Conservation (phyloP, 208 protist genomes). For the Wallacemonas rigidus region DNA sequence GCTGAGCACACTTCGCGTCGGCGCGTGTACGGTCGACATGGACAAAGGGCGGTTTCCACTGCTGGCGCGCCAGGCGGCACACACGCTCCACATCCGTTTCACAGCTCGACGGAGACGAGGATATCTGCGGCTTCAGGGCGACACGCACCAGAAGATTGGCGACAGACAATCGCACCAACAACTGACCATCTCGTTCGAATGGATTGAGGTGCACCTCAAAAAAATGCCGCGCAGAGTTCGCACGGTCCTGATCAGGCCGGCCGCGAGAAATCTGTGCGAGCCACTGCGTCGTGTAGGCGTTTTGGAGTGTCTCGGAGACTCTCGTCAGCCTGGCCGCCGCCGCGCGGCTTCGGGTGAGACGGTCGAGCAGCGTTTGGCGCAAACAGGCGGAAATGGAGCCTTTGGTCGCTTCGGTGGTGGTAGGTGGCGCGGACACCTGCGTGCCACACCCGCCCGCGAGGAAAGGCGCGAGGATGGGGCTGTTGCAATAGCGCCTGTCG, state of each 20-base stretch:
- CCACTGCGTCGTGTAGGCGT: slow-evolving; percentile 3
- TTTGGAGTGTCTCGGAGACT: neutral
- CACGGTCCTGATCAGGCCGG: neutral
- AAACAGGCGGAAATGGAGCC: neutral
- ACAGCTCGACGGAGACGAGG: neutral
- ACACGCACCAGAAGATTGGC: neutral
- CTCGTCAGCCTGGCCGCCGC: neutral
- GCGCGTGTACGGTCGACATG: no score
- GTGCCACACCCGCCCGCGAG: neutral
- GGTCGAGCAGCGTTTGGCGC: neutral
- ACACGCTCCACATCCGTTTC: neutral
- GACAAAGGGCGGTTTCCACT: neutral
- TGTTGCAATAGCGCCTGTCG: neutral
- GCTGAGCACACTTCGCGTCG: no score
- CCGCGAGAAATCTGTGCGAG: neutral
- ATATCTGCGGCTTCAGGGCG: neutral
- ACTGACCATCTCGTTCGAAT: neutral
- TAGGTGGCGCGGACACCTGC: neutral
- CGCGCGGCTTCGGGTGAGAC: no score
- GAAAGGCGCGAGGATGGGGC: neutral
- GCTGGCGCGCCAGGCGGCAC: neutral
- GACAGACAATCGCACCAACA: neutral
- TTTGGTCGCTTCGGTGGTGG: neutral
- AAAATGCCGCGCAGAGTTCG: neutral
- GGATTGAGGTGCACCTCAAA: neutral